These are phyloP conservation scores for Leishmania tropica DNA, from an alignment of 208 protist genomes.

Conservation along the genomic window DNA sequence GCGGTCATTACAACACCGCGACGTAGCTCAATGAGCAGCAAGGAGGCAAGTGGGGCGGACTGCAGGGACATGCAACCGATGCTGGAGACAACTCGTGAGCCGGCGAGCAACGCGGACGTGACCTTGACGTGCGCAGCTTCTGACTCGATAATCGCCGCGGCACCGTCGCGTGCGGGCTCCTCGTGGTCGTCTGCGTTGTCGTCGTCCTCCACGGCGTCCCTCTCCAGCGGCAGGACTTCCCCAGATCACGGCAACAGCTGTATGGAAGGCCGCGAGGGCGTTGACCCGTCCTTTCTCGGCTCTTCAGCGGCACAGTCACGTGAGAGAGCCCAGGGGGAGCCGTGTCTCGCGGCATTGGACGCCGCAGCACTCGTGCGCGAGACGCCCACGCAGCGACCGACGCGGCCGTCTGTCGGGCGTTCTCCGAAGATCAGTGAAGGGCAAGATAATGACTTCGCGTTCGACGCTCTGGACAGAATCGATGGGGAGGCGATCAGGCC, in stretches of 20 bases:
- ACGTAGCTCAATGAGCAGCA: neutral
- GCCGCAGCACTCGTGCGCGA: neutral
- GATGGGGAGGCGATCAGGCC: neutral
- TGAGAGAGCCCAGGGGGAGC: neutral
- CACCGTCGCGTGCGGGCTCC: neutral
- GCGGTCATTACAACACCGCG: neutral
- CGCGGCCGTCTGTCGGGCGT: neutral
- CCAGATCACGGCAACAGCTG: neutral
- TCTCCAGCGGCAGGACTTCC: neutral
- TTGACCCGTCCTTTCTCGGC: neutral
- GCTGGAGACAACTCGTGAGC: neutral
- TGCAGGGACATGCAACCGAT: neutral
- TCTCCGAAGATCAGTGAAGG: neutral
- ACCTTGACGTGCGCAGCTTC: neutral
- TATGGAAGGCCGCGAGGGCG: neutral
- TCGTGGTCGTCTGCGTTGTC: slow-evolving; percentile 25
- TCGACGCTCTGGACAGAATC: neutral
- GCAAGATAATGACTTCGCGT: too few relatives aligned
- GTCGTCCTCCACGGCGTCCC: neutral
- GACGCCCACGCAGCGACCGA: neutral
- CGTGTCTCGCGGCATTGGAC: neutral
- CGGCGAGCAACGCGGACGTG: neutral
- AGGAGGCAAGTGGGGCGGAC: neutral
- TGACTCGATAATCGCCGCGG: neutral
- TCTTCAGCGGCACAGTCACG: neutral